Evolutionary conservation across 1,284 basidiomycete genomes (phyloP), one percentile per base, ranked within the genome.

Genomic region (Porodaedalea pini): DNA sequence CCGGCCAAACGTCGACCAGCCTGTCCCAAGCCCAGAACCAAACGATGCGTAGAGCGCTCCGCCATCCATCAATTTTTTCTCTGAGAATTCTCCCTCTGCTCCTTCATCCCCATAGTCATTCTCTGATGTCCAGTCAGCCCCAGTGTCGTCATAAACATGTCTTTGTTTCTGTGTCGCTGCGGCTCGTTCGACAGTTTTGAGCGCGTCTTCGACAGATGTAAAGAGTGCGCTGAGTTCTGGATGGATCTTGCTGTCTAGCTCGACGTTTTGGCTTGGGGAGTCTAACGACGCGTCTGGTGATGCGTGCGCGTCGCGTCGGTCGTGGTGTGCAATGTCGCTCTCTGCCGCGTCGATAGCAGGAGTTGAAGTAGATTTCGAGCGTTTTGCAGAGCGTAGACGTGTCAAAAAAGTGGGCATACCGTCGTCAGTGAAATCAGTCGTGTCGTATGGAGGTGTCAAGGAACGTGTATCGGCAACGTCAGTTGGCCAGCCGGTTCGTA

Each of bases 341-440:
- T 31, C 36, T 17, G n/a, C n/a, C 3, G 37, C 27, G 15, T 32
- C 8, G 15, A 29, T 19, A 8, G 55, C 11, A 49, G 37, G 27
- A 4, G 40, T 49, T 23, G 36, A 37, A 49, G 37, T 29, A 17
- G 34, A 25, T 8, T 49, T 57, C 25, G 49, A 31, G 6, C n/a
- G 27, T 29, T 36, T 11, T 19, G 23, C 25, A 37, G 58, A 29
- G 34, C 58, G 58, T 23, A 56, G 29, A 56, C 53, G 58, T 25
- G 52, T 21, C 43, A 59, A 27, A 25, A 59, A 43, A 27, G 58
- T 32, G 15, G 52, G 44, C 57, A 58, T 58, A n/a, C 53, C 25
- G 43, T 54, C 51, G 57, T 48, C 40, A 54, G 25, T 27, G 31
- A 34, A 44, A 56, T 56, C 13, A 48, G 41, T 31, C 4, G 21